Percentiles rank a stretch among this genome's conserved stretches.
Evolutionary conservation across 352 stramenopile genomes (phyloP).

Genomic region (Blastocystis sp.): DNA sequence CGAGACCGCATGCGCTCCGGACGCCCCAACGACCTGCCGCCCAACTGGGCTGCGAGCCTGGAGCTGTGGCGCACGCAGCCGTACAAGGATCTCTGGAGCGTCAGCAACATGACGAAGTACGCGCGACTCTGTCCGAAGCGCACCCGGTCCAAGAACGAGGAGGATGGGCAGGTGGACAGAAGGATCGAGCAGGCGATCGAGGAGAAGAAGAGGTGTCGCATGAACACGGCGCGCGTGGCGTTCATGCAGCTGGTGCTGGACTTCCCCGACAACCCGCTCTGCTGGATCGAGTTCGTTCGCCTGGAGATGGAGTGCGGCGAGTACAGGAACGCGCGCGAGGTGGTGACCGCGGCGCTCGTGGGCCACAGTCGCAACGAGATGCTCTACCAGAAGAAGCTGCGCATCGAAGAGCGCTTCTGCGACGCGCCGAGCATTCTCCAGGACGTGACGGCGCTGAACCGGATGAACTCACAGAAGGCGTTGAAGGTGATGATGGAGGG

Average conservation of each 20-base stretch:
- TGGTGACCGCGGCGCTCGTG: slow-evolving; percentile 81
- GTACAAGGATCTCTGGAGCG: slow-evolving; percentile 5
- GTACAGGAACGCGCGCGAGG: slow-evolving; percentile 79
- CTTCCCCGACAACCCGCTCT: slow-evolving; percentile 76
- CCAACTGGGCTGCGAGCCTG: not conserved
- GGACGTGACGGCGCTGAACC: slow-evolving; percentile 81
- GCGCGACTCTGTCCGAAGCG: not conserved
- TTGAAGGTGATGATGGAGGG: slow-evolving; percentile 86
- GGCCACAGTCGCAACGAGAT: slow-evolving; percentile 81
- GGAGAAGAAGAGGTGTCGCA: slow-evolving; percentile 62
- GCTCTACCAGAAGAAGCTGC: slow-evolving; percentile 81
- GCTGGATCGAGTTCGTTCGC: slow-evolving; percentile 86
- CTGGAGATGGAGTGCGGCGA: slow-evolving; percentile 86
- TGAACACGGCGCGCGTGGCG: not conserved
- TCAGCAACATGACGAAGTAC: not conserved
- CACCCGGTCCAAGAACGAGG: not conserved
- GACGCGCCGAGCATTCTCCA: slow-evolving; percentile 79
- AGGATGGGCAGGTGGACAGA: slow-evolving; percentile 11
- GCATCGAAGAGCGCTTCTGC: slow-evolving; percentile 82
- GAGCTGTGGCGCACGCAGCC: not conserved
- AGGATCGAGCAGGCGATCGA: slow-evolving; percentile 33
- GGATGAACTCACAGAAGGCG: slow-evolving; percentile 81
- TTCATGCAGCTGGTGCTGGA: slow-evolving; percentile 57
- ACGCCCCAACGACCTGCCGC: too few relatives aligned
- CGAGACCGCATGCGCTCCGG: too few relatives aligned